Base-by-base conservation (phyloP, 2,329 filamentous ascomycete genomes). In the Trichoderma asperellum region DNA sequence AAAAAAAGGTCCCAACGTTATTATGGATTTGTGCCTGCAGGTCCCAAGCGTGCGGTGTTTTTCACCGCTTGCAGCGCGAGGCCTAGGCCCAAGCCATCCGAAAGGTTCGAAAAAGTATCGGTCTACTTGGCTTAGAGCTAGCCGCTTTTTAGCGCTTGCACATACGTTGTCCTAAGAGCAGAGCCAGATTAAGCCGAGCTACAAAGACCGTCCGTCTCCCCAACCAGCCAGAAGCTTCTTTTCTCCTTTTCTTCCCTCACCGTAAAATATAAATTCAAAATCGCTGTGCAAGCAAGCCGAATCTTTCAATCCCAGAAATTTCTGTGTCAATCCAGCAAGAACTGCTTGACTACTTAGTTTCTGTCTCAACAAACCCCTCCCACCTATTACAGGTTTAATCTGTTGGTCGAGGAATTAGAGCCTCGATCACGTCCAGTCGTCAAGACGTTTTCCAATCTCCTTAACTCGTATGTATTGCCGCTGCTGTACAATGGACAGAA, bases 391-490 rank as follows among this genome's bases (percentile, higher is more conserved):
- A 62, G 62, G 56, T 52, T 21, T 68, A 70, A 70, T 70, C 67
- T 63, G 59, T 73, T 71, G 86, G 87, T 87, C 87, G 86, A 87
- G 85, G 79, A 75, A 68, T 73, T 71, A 76, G 73, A 75, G 68
- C 77, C 79, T 82, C 89, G 88, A 84, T 91, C 89, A 83, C 82
- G 74, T 72, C 78, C 78, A 81, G 81, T 83, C 90, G 91, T 88
- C 93, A 97, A 92, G 85, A 97, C 93, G 94, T 97, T 97, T 91
- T 95, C 94, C 87, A 97, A 97, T 85, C 91, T 96, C 77, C 91
- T 97, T 76, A 96, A 96, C 89, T 97, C 94, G 94, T 97, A 88
- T 82, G 93, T 79, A 21, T n/a, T 18, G 5, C 16, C 24, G 29
- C 18, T 12, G 24, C 27, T 12, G 24, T n/a, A 7, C 0, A 27